Evolutionary conservation across 2,329 filamentous ascomycete genomes (phyloP), one percentile per base, ranked within the genome.

Genomic region (Cytospora piceae): DNA sequence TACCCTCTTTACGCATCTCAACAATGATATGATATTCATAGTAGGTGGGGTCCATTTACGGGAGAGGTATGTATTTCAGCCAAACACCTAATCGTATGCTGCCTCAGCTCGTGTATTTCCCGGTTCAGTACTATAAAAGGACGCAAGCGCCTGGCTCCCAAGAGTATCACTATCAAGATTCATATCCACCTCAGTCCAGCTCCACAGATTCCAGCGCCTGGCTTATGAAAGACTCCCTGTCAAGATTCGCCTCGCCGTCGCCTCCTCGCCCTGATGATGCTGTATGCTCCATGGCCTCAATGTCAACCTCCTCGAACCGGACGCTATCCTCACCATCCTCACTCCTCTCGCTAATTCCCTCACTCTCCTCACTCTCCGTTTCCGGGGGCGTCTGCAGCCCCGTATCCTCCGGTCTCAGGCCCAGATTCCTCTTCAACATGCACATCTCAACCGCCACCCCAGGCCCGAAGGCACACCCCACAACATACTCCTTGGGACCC

Each of bases 371-470:
- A 66, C 80, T 84, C 70, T 83, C 83, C 49, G 81, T 85, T 73
- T 85, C 82, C 0, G 82, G 82, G n/a, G 83, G 83, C 37, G 83
- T 85, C 65, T 81, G 80, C 34, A 84, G 68, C 8, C 80, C 82
- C 22, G 71, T 73, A n/a, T 72, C 58, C 6, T 70, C 73, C 22
- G 68, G 70, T 3, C 32, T 20, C 7, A 61, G 49, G 34, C 68
- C 71, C 72, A 79, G 70, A 60, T 80, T 79, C 52, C 86, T 78
- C 76, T 82, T 87, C 71, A 91, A 74, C 77, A 90, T 81, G 73
- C 86, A 88, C 84, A 89, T 89, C 77, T 91, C 89, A 34, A 91
- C 82, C 6, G 85, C 75, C 69, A 92, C 87, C 0, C 89, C 89
- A 0, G 89, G 89, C 0, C 89, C 89, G 72, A 92, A 92, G 2